Evolutionary conservation across 2,329 filamentous ascomycete genomes (phyloP).

Genomic region (Colletotrichum endophyticum): DNA sequence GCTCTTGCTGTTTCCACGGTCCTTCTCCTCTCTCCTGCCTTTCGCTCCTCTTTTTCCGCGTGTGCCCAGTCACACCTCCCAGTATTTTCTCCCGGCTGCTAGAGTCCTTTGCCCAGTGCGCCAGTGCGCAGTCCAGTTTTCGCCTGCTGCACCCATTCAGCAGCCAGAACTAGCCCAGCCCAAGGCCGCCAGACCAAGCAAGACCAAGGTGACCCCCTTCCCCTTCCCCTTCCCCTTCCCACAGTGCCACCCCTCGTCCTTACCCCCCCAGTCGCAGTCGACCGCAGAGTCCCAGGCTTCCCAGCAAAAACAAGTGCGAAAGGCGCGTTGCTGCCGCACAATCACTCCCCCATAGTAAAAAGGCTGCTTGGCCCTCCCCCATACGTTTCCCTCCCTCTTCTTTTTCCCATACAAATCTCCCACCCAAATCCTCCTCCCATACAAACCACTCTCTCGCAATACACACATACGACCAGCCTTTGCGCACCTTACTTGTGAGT

Average conservation of each 20-base stretch:
- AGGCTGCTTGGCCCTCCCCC: slow-evolving; percentile 60
- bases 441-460: slow-evolving; percentile 52
- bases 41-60: neutral
- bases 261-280: slow-evolving; percentile 4
- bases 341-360: slow-evolving; percentile 72
- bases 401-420: slow-evolving; percentile 67
- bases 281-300: slow-evolving; percentile 12
- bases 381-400: slow-evolving; percentile 61
- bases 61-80: neutral
- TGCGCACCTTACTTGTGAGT: slow-evolving; percentile 50
- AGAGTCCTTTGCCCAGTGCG: neutral
- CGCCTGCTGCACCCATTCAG: slow-evolving; percentile 9
- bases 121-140: slow-evolving; percentile 16
- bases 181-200: neutral
- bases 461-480: slow-evolving; percentile 41
- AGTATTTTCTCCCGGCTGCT: neutral
- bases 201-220: neutral
- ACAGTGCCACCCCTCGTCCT: slow-evolving; percentile 28
- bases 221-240: slow-evolving; percentile 24
- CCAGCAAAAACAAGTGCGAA: slow-evolving; percentile 32
- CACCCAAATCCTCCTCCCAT: slow-evolving; percentile 57
- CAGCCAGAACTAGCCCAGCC: neutral
- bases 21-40: slow-evolving; percentile 7
- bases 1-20: neutral
- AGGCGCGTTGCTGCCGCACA: slow-evolving; percentile 49